Evolutionary conservation across 768 basidiomycete genomes (phyloP).

Genomic region (Russula olivacea): DNA sequence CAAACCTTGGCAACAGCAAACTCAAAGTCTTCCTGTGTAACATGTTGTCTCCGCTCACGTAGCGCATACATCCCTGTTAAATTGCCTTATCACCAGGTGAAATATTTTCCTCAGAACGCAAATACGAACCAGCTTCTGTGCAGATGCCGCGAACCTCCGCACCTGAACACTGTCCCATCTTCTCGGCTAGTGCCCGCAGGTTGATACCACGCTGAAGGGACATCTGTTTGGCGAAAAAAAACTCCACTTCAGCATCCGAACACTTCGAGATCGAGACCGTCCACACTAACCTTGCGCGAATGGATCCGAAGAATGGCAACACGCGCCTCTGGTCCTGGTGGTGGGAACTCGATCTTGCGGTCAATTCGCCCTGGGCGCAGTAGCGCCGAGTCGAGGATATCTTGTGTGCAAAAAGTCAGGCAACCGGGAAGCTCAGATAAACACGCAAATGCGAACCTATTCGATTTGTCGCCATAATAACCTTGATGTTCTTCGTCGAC

Average conservation of each 20-base stretch:
- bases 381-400: constrained; percentile 91
- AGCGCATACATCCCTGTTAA: constrained; percentile 88
- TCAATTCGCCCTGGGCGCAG: constrained; percentile 94
- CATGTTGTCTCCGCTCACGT: constrained; percentile 91
- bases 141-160: constrained; percentile 97
- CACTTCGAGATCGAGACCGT: background rate
- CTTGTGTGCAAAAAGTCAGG: constrained; percentile 34
- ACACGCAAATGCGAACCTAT: constrained; percentile 49
- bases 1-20: constrained; percentile 92
- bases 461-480: constrained; percentile 96
- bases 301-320: constrained; percentile 97
- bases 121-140: constrained; percentile 79
- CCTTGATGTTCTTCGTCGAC: constrained; percentile 77
- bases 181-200: constrained; percentile 90
- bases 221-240: constrained; percentile 52
- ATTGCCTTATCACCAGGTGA: background rate
- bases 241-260: background rate
- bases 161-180: constrained; percentile 99
- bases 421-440: background rate
- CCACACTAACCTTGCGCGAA: constrained; percentile 69
- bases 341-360: constrained; percentile 97
- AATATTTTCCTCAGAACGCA: background rate
- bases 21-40: constrained; percentile 98
- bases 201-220: constrained; percentile 97
- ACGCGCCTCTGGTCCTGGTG: constrained; percentile 93